Base-by-base conservation (phyloP, 78 protist genomes). In the Neovahlkampfia damariscottae region DNA sequence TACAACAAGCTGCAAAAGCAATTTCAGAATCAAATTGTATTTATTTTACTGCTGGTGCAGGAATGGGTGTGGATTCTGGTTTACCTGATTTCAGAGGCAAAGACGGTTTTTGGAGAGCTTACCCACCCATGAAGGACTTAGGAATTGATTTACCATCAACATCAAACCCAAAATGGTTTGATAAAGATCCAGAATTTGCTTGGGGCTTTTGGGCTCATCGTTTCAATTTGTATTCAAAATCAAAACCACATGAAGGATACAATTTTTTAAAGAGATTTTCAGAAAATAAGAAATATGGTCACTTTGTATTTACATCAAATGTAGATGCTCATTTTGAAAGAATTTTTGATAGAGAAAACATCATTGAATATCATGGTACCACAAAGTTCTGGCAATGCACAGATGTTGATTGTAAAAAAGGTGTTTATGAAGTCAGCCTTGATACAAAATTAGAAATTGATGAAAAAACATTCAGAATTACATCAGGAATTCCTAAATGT, bases 181-280 rank as follows among this genome's bases (percentile, higher is more conserved):
- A 5, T 2, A 5, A 67, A 31, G 74, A 74, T 41, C 78, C 78
- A 28, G 3, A 28, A 27, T 3, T 74, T n/a, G 67, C 70, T 27
- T 74, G 67, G 67, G 78, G 78, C 3, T 74, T 74, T 28, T 74
- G 3, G 34, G 78, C 71, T 27, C 67, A 74, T 37, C 70, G 78
- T 28, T 30, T 50, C 41, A 6, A 59, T 28, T 34, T 50, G 40
- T 74, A 74, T 41, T 19, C 41, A 27, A 3, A 3, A 40, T 50
- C 58, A 27, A 30, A 6, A 3, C 78, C 78, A 41, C 74, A 74
- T 30, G 62, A 72, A 2, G 78, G 78, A 29, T 74, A 66, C 66
- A 28, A 2, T 7, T 6, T 74, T 6, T 30, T 74, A 41, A 75
- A 72, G 74, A 3, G 7, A 27, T 50, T 39, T 40, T 5, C 3